phyloP scores from a whole-genome alignment of 2,329 filamentous ascomycete species.

The Exophiala mesophila region DNA sequence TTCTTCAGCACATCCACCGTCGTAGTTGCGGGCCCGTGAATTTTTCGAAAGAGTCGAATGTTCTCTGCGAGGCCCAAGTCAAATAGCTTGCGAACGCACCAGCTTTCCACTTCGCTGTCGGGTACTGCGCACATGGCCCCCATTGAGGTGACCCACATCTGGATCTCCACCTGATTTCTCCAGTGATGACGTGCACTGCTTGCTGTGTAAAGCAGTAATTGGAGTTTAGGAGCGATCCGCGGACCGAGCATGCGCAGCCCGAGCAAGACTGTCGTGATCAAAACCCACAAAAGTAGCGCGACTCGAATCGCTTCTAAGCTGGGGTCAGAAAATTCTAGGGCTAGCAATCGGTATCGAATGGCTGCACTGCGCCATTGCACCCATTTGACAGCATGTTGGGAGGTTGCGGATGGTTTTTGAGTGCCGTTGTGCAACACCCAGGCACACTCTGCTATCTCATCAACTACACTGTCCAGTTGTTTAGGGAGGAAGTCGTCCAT shows the following conservation, averaged over 20 bases:
- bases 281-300: conserved; percentile 20
- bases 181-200: conserved; percentile 8
- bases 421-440: conserved; percentile 20
- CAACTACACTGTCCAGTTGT: conserved; percentile 13
- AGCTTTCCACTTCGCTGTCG: conserved; percentile 16
- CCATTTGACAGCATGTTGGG: conserved; percentile 22
- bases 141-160: conserved; percentile 21
- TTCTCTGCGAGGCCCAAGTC: conserved; percentile 15
- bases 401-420: conserved; percentile 9
- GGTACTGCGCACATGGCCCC: conserved; percentile 19
- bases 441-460: conserved; percentile 18
- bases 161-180: conserved; percentile 13
- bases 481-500: conserved; percentile 12
- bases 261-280: conserved; percentile 21
- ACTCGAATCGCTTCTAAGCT: conserved; percentile 18
- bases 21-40: conserved; percentile 8
- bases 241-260: conserved; percentile 16
- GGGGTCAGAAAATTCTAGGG: conserved; percentile 10
- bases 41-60: conserved; percentile 8
- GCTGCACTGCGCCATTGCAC: conserved; percentile 22
- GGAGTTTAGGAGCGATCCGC: conserved; percentile 21
- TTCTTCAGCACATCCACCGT: conserved; percentile 15
- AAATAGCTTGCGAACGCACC: conserved; percentile 19
- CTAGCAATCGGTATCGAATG: conserved; percentile 17
- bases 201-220: conserved; percentile 8